Evolutionary conservation across 208 protist genomes (phyloP), one percentile per base, ranked within the genome.

Genomic region (Plasmodiophora brassicae): DNA sequence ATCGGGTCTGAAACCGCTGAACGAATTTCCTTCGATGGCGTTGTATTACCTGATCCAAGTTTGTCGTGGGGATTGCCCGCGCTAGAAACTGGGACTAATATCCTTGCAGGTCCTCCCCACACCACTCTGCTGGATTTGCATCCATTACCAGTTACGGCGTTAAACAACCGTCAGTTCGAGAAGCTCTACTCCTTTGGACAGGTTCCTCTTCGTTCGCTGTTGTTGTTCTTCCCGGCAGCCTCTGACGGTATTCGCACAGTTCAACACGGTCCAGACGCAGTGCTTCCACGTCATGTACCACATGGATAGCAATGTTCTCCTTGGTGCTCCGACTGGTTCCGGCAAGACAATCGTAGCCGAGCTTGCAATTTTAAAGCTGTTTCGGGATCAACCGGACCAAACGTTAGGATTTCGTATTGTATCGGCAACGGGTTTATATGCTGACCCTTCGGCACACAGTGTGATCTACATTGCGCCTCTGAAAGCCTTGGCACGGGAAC

Each of bases 291-390:
- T 92, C 93, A 94, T n/a, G 91, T 98, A 98, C 90, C 97, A 99
- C 93, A 98, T 97, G 0, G 97, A 99, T 91, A 86, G 95, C 53
- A 99, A 98, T 92, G 94, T 99, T 25, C 96, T 99, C 38, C 89
- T 99, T 25, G 98, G 98, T 22, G 97, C 97, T 22, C 98, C 98
- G 0, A 99, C 98, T 0, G 93, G 94, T 44, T 94, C 90, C 84
- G 98, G 98, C 71, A 99, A 99, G 93, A 99, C 98, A 0, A 93
- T 99, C 54, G 83, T n/a, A 5, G 97, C 98, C 20, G 98, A 99
- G 91, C 93, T 99, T 89, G 96, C 97, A 45, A 96, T 99, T 65
- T 95, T 99, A 28, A 94, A 97, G 50, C 92, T 98, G 0, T 93
- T 97, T 65, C 94, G 95, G 87, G 91, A 95, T 89, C 93, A 93